phyloP scores from a whole-genome alignment of 306 rosid species.

The Coriaria nepalensis region DNA sequence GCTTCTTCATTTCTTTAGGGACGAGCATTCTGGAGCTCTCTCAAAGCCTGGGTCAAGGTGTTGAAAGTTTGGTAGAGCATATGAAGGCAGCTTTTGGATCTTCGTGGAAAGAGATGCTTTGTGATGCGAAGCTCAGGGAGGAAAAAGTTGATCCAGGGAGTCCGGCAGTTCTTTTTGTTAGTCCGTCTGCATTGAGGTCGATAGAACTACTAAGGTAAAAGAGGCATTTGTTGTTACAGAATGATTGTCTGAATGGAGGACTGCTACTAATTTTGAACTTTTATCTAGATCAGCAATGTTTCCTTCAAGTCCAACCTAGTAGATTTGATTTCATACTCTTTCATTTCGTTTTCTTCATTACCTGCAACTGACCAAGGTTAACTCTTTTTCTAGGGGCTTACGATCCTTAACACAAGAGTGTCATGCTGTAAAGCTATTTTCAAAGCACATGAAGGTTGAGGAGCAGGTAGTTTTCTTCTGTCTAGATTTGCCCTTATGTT shows the following conservation, averaged over 20 bases:
- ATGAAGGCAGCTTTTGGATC: slow-evolving; percentile 58
- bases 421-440: slow-evolving; percentile 59
- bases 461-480: slow-evolving; percentile 42
- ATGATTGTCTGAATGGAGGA: too few species aligned
- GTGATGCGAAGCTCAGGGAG: slow-evolving; percentile 29
- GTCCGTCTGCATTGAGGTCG: slow-evolving; percentile 64
- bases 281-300: too few species aligned
- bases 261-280: too few species aligned
- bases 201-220: slow-evolving; percentile 59
- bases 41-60: slow-evolving; percentile 25
- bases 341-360: too few species aligned
- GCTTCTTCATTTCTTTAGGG: slow-evolving; percentile 17
- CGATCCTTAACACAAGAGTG: slow-evolving; percentile 58
- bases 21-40: slow-evolving; percentile 34
- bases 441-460: slow-evolving; percentile 81
- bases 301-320: too few species aligned
- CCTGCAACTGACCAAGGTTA: background rate
- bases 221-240: background rate
- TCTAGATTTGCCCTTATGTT: too few species aligned
- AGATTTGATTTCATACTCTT: too few species aligned
- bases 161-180: slow-evolving; percentile 53
- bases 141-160: slow-evolving; percentile 42
- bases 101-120: slow-evolving; percentile 55
- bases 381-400: slow-evolving; percentile 34
- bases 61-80: slow-evolving; percentile 21